A percentile compares a stretch with the other conserved stretches of the same genome.
These are phyloP conservation scores for Leishmania major DNA, from an alignment of 208 protist genomes.

Conservation along the genomic window DNA sequence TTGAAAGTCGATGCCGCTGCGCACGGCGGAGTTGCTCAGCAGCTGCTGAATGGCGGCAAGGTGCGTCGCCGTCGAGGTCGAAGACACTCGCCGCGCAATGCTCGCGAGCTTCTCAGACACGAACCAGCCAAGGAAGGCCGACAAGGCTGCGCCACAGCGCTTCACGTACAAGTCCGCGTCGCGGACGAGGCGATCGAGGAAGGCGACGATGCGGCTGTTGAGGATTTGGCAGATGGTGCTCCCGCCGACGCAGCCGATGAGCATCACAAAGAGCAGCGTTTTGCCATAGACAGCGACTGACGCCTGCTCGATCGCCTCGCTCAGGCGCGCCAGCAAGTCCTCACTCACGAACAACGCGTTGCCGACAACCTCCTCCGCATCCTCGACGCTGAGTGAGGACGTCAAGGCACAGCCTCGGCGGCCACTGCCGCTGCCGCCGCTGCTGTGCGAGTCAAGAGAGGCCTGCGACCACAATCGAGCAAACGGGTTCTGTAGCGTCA, in stretches of 20 bases:
- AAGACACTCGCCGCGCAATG: constrained; percentile 47
- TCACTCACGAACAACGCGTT: constrained; percentile 32
- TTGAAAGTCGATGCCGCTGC: constrained; percentile 45
- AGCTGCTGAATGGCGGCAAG: constrained; percentile 63
- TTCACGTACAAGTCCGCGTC: constrained; percentile 81
- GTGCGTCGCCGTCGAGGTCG: constrained; percentile 40
- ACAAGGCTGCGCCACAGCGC: constrained; percentile 51
- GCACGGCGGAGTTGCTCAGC: constrained; percentile 53
- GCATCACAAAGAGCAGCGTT: constrained; percentile 58
- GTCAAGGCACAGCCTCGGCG: constrained; percentile 12
- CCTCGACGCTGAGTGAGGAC: constrained; percentile 19
- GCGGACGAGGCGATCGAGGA: constrained; percentile 60
- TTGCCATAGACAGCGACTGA: constrained; percentile 74
- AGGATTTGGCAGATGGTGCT: constrained; percentile 48
- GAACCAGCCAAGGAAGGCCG: constrained; percentile 53
- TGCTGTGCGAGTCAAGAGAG: constrained; percentile 26
- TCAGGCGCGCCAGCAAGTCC: constrained; percentile 26
- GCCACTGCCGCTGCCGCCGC: constrained; percentile 17
- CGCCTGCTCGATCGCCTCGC: constrained; percentile 53
- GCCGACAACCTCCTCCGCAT: constrained; percentile 30
- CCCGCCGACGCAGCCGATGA: constrained; percentile 69
- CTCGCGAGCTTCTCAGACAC: constrained; percentile 60
- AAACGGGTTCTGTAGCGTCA: constrained; percentile 55
- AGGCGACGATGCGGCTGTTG: constrained; percentile 42
- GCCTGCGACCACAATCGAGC: constrained; percentile 37